A percentile compares a stretch with the other conserved stretches of the same genome.
phyloP scores from a whole-genome alignment of 352 stramenopile species.

The Phytophthora sp. region DNA sequence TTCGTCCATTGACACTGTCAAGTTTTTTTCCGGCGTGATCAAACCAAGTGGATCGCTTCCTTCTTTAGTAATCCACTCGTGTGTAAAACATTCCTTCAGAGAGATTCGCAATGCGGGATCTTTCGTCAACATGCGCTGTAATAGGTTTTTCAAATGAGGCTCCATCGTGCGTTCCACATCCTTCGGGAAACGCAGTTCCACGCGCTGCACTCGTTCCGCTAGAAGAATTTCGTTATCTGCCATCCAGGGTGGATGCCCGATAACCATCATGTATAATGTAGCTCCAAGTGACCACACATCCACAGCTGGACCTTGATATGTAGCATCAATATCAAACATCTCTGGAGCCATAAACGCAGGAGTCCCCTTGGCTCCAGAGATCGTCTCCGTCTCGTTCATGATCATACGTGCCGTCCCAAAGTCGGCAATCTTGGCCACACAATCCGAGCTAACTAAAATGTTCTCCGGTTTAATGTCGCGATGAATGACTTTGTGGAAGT shows the following conservation, averaged over 20 bases:
- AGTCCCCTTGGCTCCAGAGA: slow-evolving; percentile 85
- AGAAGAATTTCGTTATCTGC: slow-evolving; percentile 91
- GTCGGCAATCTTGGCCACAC: slow-evolving; percentile 90
- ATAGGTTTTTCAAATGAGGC: slow-evolving; percentile 90
- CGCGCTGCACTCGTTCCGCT: slow-evolving; percentile 83
- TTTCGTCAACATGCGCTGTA: slow-evolving; percentile 92
- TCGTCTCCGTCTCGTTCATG: slow-evolving; percentile 89
- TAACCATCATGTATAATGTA: slow-evolving; percentile 94
- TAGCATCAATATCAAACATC: slow-evolving; percentile 92
- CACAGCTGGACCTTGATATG: slow-evolving; percentile 82
- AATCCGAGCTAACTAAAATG: slow-evolving; percentile 83
- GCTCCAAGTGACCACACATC: slow-evolving; percentile 91
- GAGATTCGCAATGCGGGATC: slow-evolving; percentile 82
- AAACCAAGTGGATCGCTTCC: slow-evolving; percentile 83
- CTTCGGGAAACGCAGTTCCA: slow-evolving; percentile 87
- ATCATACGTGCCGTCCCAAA: slow-evolving; percentile 92
- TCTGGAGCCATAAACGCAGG: slow-evolving; percentile 92
- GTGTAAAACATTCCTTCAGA: slow-evolving; percentile 84
- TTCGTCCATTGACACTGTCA: slow-evolving; percentile 86
- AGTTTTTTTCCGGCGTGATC: slow-evolving; percentile 53
- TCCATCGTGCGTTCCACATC: slow-evolving; percentile 78
- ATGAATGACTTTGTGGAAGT: slow-evolving; percentile 94
- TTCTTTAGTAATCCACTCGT: slow-evolving; percentile 94
- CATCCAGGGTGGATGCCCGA: slow-evolving; percentile 90
- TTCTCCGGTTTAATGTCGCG: slow-evolving; percentile 93